A percentile compares a stretch with the other conserved stretches of the same genome.
phyloP scores from a whole-genome alignment of 257 asterid species.

The Ilex asprella region DNA sequence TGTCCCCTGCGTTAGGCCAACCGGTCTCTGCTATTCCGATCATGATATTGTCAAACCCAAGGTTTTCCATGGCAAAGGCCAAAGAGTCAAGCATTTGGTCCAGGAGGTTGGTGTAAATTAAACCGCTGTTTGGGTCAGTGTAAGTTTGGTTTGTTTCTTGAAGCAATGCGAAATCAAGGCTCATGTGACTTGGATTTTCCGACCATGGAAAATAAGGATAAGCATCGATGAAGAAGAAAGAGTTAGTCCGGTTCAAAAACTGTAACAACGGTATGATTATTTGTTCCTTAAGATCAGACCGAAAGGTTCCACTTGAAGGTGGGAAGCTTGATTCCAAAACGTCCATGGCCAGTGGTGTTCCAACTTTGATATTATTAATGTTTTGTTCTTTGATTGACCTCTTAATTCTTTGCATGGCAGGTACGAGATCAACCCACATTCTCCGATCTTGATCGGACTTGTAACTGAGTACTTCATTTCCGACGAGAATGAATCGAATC shows the following conservation, averaged over 20 bases:
- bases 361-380: slow-evolving; percentile 58
- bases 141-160: slow-evolving; percentile 23
- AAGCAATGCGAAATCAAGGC: slow-evolving; percentile 50
- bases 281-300: slow-evolving; percentile 31
- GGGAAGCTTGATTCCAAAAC: slow-evolving; percentile 46
- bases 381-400: slow-evolving; percentile 25
- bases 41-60: slow-evolving; percentile 34
- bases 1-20: slow-evolving; percentile 78
- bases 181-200: slow-evolving; percentile 20
- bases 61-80: slow-evolving; percentile 44
- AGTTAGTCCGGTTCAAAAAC: slow-evolving; percentile 45
- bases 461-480: slow-evolving; percentile 60
- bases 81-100: slow-evolving; percentile 74
- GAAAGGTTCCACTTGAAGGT: slow-evolving; percentile 60
- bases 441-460: slow-evolving; percentile 3
- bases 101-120: slow-evolving; percentile 47
- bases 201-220: slow-evolving; percentile 69
- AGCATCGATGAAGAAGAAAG: slow-evolving; percentile 50
- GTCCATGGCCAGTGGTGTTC: slow-evolving; percentile 76
- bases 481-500: slow-evolving; percentile 53
- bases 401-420: slow-evolving; percentile 53
- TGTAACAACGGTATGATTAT: slow-evolving; percentile 40
- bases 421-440: slow-evolving; percentile 55
- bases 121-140: slow-evolving; percentile 41
- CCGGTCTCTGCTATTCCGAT: slow-evolving; percentile 65